Percentiles rank a stretch among this genome's conserved stretches.
Conservation (phyloP, 2,329 filamentous ascomycete species). For the Aplosporella prunicola region DNA sequence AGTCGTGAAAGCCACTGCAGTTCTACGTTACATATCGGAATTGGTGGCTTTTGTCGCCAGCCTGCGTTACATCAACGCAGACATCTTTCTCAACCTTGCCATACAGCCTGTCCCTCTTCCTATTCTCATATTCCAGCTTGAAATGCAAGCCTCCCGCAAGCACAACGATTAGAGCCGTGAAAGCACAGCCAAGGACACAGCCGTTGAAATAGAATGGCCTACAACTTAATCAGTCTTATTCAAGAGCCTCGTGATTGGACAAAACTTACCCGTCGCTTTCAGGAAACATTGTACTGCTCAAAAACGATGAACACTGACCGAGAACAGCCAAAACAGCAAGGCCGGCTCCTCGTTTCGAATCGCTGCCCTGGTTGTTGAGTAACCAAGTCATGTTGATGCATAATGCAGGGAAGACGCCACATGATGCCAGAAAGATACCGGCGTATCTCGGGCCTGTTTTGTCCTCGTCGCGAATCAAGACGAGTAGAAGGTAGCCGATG, state of each 20-base stretch:
- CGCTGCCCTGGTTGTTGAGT: slow-evolving; percentile 23
- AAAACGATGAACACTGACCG: slow-evolving; percentile 24
- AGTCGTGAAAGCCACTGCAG: no score
- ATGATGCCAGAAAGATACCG: slow-evolving; percentile 29
- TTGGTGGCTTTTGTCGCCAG: slow-evolving; percentile 1
- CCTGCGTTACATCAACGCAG: slow-evolving; percentile 1
- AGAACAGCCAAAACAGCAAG: slow-evolving; percentile 18
- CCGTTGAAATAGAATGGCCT: slow-evolving; percentile 1
- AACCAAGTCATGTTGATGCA: slow-evolving; percentile 24
- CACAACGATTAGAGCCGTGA: slow-evolving; percentile 58
- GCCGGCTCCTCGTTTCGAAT: slow-evolving; percentile 21
- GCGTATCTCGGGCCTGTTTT: slow-evolving; percentile 26
- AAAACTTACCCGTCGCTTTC: slow-evolving; percentile 15
- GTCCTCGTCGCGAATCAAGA: slow-evolving; percentile 17
- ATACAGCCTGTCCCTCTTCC: slow-evolving; percentile 1
- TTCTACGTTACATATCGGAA: slow-evolving; percentile 4
- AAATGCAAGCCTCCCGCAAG: slow-evolving; percentile 71
- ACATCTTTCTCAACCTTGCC: slow-evolving; percentile 1
- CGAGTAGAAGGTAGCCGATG: slow-evolving; percentile 28
- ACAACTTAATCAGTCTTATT: no score
- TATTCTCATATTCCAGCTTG: not conserved
- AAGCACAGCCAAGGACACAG: not conserved
- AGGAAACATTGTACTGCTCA: slow-evolving; percentile 20
- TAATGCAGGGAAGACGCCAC: slow-evolving; percentile 25
- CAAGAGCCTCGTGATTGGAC: no score